Conservation (phyloP, 306 rosid species). For the Fragaria nilgerrensis region DNA sequence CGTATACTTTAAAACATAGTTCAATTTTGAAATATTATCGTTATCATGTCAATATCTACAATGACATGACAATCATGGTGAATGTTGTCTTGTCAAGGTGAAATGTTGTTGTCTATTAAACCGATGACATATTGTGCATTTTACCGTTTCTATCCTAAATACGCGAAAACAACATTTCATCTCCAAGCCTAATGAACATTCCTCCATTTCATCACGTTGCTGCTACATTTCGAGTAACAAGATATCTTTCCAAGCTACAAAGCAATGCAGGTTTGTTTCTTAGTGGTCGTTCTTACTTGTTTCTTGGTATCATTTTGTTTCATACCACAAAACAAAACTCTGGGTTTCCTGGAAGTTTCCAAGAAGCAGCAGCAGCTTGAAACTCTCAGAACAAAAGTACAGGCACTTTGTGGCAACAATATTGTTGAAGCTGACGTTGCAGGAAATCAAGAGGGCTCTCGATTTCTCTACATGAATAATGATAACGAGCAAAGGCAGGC, state of each 20-base stretch:
- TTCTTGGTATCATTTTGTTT: neutral
- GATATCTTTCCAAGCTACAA: neutral
- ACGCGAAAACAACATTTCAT: neutral
- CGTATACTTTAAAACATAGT: neutral
- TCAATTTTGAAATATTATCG: neutral
- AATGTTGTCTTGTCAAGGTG: no score
- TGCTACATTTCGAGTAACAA: neutral
- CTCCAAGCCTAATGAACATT: neutral
- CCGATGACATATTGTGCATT: neutral
- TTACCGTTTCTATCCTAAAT: neutral
- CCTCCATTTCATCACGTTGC: neutral
- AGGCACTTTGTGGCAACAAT: neutral
- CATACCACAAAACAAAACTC: neutral
- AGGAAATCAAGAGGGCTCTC: neutral
- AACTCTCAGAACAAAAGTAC: neutral
- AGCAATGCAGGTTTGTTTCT: neutral
- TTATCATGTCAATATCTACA: neutral
- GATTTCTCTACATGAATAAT: no score
- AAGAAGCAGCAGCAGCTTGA: constrained; percentile 21
- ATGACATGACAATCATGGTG: neutral
- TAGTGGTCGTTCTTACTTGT: neutral
- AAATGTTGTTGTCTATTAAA: no score
- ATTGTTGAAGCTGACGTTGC: neutral
- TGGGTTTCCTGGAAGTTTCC: constrained; percentile 26
- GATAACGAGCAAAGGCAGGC: neutral